phyloP scores from a whole-genome alignment of 345 rosid genomes.

The Citrus medica region DNA sequence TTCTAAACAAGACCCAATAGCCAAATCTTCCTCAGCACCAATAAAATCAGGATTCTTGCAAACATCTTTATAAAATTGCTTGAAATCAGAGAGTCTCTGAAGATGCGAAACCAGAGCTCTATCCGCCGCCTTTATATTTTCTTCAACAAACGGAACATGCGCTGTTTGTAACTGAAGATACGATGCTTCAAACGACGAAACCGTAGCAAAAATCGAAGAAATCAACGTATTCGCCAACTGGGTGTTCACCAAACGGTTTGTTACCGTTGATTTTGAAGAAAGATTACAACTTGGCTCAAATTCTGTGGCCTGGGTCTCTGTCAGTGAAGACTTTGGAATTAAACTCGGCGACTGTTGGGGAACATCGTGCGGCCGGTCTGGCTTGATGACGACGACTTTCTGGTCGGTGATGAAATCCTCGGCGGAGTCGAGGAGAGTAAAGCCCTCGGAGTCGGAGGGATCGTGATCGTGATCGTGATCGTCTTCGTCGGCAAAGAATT shows the following conservation, averaged over 20 bases:
- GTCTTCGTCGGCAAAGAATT: slow-evolving; percentile 76
- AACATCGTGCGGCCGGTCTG: slow-evolving; percentile 40
- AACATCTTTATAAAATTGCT: slow-evolving; percentile 48
- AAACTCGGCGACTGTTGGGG: slow-evolving; percentile 6
- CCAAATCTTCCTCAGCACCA: slow-evolving; percentile 25
- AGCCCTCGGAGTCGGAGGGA: slow-evolving; percentile 38
- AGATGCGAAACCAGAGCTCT: slow-evolving; percentile 70
- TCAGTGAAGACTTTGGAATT: slow-evolving; percentile 2
- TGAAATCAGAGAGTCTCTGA: slow-evolving; percentile 65
- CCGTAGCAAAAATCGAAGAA: slow-evolving; percentile 69
- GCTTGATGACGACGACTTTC: slow-evolving; percentile 88
- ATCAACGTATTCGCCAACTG: slow-evolving; percentile 49
- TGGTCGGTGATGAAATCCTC: slow-evolving; percentile 94
- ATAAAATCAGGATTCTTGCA: slow-evolving; percentile 44
- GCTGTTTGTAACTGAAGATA: slow-evolving; percentile 82
- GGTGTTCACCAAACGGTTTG: slow-evolving; percentile 25
- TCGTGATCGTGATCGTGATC: slow-evolving; percentile 28
- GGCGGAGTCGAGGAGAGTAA: slow-evolving; percentile 71
- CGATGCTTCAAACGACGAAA: slow-evolving; percentile 82
- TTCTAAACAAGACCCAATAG: slow-evolving; percentile 74
- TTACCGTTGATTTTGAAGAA: background rate
- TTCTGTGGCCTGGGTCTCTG: slow-evolving; percentile 8
- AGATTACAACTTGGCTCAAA: background rate
- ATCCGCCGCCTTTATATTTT: slow-evolving; percentile 61
- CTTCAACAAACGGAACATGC: slow-evolving; percentile 74